phyloP scores from a whole-genome alignment of 2,329 filamentous ascomycete species.

The Alternaria alternata region DNA sequence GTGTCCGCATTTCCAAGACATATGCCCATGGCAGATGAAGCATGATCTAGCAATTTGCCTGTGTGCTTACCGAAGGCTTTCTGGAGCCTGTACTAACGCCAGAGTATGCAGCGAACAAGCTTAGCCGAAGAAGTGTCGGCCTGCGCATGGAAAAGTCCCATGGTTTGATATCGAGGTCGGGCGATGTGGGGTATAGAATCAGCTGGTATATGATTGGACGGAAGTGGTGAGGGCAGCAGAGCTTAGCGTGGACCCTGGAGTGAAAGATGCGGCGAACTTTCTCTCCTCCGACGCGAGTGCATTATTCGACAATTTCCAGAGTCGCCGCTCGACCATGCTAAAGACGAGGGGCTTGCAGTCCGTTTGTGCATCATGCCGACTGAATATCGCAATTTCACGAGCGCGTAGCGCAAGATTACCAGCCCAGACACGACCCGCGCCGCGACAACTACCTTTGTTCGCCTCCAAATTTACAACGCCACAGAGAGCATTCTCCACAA shows the following conservation, averaged over 20 bases:
- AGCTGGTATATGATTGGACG: conserved; percentile 32
- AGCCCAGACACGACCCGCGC: conserved; percentile 17
- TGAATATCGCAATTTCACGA: conserved; percentile 36
- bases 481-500: conserved; percentile 35
- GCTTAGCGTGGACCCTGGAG: conserved; percentile 33
- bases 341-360: conserved; percentile 39
- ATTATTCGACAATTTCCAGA: conserved; percentile 13
- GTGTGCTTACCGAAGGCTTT: neutral
- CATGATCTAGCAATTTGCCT: neutral
- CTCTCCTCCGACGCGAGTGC: conserved; percentile 15
- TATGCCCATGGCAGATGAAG: neutral
- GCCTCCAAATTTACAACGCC: conserved; percentile 21
- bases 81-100: neutral
- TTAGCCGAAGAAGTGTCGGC: neutral
- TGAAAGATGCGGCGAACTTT: conserved; percentile 44
- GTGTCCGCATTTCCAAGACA: neutral
- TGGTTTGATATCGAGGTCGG: neutral
- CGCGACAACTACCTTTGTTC: conserved; percentile 22
- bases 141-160: neutral
- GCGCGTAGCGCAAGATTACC: conserved; percentile 38
- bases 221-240: neutral
- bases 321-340: conserved; percentile 38
- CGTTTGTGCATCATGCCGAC: conserved; percentile 45
- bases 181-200: conserved; percentile 5
- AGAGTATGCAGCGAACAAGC: neutral